phyloP scores from a whole-genome alignment of 2,329 filamentous ascomycete genomes.

The Chaetothyriales sp. region DNA sequence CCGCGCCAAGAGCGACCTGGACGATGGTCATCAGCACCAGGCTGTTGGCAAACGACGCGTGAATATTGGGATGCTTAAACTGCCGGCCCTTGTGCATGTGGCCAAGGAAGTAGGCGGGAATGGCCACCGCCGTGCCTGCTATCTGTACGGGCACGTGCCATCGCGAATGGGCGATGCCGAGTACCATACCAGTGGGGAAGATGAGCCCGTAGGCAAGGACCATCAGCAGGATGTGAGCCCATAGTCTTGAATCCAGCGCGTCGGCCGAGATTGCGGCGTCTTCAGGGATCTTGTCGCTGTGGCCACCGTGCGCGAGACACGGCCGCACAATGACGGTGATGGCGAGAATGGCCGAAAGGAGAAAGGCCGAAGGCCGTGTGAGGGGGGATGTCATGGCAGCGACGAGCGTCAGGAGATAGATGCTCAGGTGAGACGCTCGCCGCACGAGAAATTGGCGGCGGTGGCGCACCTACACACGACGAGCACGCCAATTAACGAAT shows the following conservation, averaged over 20 bases:
- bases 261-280: constrained; percentile 57
- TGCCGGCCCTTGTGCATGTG: constrained; percentile 81
- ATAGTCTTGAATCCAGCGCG: constrained; percentile 72
- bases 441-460: neutral
- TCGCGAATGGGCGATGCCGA: constrained; percentile 76
- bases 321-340: neutral
- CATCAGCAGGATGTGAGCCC: constrained; percentile 86
- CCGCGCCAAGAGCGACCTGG: constrained; percentile 69
- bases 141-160: constrained; percentile 91
- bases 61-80: constrained; percentile 61
- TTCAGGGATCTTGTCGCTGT: constrained; percentile 49
- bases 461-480: neutral
- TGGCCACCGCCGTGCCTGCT: constrained; percentile 57
- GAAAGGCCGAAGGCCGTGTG: neutral
- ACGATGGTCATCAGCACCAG: constrained; percentile 65
- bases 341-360: neutral
- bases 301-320: constrained; percentile 37
- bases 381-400: neutral
- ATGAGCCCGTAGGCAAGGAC: constrained; percentile 78
- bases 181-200: constrained; percentile 88
- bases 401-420: too few species aligned
- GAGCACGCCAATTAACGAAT: neutral
- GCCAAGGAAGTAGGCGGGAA: constrained; percentile 79
- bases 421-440: too few species aligned
- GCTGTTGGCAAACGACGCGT: constrained; percentile 64